Base-by-base conservation (phyloP, 108 stramenopile species). In the Bacterosira constricta region DNA sequence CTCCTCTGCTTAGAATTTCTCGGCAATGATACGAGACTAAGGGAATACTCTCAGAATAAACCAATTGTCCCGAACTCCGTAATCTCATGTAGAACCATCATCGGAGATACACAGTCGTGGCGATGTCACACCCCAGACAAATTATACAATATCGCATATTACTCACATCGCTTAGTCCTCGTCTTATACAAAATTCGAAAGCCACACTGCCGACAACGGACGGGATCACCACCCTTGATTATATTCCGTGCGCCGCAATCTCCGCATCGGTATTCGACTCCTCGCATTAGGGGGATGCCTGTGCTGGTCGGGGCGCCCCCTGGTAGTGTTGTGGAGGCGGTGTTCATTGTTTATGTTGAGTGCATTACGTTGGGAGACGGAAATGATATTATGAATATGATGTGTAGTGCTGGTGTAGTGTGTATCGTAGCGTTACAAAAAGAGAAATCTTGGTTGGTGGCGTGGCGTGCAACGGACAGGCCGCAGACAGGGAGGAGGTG, bases 101-200 rank as follows among this genome's bases (percentile, higher is more conserved):
- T 63, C 51, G 75, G 75, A 71, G 75, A 69, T 47, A 57, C n/a
- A n/a, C n/a, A n/a, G n/a, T n/a, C n/a, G n/a, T n/a, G n/a, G n/a
- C n/a, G n/a, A n/a, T n/a, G n/a, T n/a, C n/a, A n/a, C n/a, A n/a
- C n/a, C n/a, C n/a, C 39, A 25, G 38, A 62, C 9, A 23, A 38
- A 44, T 26, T 6, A 38, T 17, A 64, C 5, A 36, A 49, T 30
- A 63, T 4, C 5, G 32, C 42, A 29, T 35, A 27, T 13, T 41
- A 88, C 92, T 86, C 77, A 93, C 92, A 87, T 87, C 92, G 75
- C 77, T 97, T 97, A 17, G 99, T 99, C 29, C 99, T 84, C 11
- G 87, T 92, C 86, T 99, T 99, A 84, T 99, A 99, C 60, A 99
- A 80, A 73, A 99, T 98, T 21, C 99, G 86, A 81, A 97, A 97